Evolutionary conservation across 352 stramenopile species (phyloP).

Genomic region (Pilasporangium apinafurcum): DNA sequence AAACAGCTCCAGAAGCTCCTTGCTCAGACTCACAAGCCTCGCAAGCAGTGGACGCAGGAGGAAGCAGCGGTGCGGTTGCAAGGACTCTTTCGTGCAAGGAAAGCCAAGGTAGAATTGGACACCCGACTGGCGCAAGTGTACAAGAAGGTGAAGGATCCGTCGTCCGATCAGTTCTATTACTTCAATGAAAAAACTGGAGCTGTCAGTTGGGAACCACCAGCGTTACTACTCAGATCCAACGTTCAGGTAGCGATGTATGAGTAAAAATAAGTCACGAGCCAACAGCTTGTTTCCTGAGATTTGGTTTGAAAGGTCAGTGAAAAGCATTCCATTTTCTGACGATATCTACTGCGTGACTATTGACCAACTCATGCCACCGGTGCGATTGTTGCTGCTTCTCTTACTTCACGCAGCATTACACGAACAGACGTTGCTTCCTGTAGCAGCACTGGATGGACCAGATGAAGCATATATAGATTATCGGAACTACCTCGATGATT

Average conservation of each 20-base stretch:
- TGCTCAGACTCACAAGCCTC: not conserved
- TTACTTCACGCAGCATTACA: not conserved
- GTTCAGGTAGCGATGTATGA: constrained; percentile 21
- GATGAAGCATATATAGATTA: not conserved
- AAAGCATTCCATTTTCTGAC: not conserved
- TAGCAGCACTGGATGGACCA: not conserved
- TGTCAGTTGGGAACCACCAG: constrained; percentile 56
- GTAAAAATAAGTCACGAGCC: too few species aligned
- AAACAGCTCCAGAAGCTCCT: constrained; percentile 22
- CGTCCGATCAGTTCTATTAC: constrained; percentile 57
- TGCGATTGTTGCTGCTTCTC: constrained; percentile 1
- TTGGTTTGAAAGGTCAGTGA: too few species aligned
- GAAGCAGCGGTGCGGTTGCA: constrained; percentile 38
- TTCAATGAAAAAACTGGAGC: constrained; percentile 58
- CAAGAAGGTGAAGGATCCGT: constrained; percentile 46
- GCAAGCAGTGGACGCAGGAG: constrained; percentile 37
- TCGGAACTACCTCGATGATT: constrained; percentile 1
- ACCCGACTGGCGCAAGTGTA: constrained; percentile 30
- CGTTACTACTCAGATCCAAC: constrained; percentile 14
- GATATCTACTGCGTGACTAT: not conserved
- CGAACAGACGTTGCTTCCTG: too few species aligned
- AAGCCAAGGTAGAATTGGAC: constrained; percentile 34
- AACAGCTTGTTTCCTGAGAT: too few species aligned
- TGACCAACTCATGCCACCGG: not conserved
- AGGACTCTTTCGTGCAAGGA: constrained; percentile 44